phyloP scores from a whole-genome alignment of 2,329 filamentous ascomycete genomes.

The Ambrosiella beaveri region DNA sequence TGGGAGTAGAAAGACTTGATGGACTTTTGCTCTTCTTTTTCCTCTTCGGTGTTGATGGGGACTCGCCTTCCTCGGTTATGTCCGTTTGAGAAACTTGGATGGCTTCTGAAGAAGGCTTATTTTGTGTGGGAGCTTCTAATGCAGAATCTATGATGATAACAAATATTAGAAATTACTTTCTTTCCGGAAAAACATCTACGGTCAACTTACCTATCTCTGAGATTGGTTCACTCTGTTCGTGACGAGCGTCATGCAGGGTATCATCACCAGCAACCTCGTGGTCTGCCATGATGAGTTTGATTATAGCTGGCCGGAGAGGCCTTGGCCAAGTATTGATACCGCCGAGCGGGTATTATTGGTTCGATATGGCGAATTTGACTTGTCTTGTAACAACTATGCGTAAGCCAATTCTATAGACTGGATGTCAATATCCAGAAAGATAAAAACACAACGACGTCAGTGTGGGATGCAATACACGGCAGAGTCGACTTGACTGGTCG shows the following conservation, averaged over 20 bases:
- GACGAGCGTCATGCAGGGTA: neutral
- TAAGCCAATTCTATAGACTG: too few relatives aligned
- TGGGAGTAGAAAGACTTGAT: neutral
- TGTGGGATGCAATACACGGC: too few relatives aligned
- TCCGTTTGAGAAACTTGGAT: neutral
- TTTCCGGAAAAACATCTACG: neutral
- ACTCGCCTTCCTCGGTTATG: neutral
- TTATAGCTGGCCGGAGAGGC: neutral
- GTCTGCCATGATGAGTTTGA: neutral
- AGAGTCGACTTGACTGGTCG: too few relatives aligned
- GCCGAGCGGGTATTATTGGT: too few relatives aligned
- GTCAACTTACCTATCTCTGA: neutral
- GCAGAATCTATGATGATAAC: neutral
- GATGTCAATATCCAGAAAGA: too few relatives aligned
- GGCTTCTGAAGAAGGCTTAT: neutral
- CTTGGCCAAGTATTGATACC: neutral
- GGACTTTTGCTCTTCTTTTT: conserved; percentile 10
- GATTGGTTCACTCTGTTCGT: too few relatives aligned
- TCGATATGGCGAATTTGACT: too few relatives aligned
- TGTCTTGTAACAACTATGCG: too few relatives aligned
- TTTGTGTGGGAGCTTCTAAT: neutral
- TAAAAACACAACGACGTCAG: too few relatives aligned
- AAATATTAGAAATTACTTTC: neutral
- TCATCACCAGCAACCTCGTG: neutral
- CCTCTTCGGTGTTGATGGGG: conserved; percentile 3